Conservation (phyloP, 352 stramenopile genomes). For the Pythium oligandrum region DNA sequence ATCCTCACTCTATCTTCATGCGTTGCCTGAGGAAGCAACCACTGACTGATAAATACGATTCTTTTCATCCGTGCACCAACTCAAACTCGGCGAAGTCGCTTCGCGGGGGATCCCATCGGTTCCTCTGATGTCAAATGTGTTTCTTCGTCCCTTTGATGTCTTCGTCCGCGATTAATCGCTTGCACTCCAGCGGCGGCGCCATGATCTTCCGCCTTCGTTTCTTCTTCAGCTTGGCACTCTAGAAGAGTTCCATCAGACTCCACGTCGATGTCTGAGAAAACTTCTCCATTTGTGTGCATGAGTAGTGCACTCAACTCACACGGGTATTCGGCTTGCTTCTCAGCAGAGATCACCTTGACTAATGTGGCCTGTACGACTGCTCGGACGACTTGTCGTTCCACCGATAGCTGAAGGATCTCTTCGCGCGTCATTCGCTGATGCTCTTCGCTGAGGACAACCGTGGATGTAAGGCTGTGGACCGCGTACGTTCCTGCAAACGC, state of each 20-base stretch:
- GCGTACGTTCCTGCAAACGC: constrained; percentile 49
- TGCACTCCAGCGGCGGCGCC: not conserved
- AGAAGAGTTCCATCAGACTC: not conserved
- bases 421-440: constrained; percentile 14
- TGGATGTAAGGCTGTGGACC: constrained; percentile 40
- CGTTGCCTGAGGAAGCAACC: no score
- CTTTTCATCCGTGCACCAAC: no score
- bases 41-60: no score
- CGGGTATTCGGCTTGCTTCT: constrained; percentile 41
- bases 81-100: no score
- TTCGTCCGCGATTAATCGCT: no score
- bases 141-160: no score
- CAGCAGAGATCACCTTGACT: constrained; percentile 33
- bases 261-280: constrained; percentile 23
- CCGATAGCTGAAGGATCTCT: constrained; percentile 17
- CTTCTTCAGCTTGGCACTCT: not conserved
- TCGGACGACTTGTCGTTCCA: constrained; percentile 36
- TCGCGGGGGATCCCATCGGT: no score
- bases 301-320: constrained; percentile 40
- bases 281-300: constrained; percentile 20
- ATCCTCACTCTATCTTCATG: no score
- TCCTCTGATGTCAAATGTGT: no score
- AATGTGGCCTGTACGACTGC: constrained; percentile 42
- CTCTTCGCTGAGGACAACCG: constrained; percentile 26
- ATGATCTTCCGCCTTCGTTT: not conserved